Evolutionary conservation across 192 early-diverging fungal genomes (phyloP).

Genomic region (Coemansia erecta): DNA sequence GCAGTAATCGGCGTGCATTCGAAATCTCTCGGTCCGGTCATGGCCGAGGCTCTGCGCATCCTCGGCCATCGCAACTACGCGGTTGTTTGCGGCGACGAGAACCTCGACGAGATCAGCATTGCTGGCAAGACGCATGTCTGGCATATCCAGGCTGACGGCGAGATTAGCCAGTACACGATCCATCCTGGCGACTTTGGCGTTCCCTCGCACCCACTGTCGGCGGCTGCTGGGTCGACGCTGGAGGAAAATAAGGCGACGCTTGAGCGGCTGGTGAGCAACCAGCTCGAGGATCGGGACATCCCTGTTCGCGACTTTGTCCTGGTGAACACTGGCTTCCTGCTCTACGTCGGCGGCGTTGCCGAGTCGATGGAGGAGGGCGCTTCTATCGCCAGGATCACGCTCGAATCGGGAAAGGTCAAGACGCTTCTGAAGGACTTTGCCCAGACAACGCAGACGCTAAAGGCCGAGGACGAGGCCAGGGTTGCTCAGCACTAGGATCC

Average conservation of each 20-base stretch:
- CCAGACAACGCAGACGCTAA: conserved; percentile 24
- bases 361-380: conserved; percentile 71
- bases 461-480: conserved; percentile 8
- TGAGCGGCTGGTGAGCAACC: conserved; percentile 60
- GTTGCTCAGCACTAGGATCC: background rate
- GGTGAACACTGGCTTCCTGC: conserved; percentile 78
- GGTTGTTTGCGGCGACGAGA: conserved; percentile 86
- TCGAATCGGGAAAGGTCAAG: conserved; percentile 69
- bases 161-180: conserved; percentile 61
- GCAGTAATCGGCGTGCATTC: conserved; percentile 88
- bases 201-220: conserved; percentile 60
- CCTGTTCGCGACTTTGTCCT: conserved; percentile 87
- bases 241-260: conserved; percentile 72
- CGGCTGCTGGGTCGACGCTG: conserved; percentile 68
- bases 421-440: conserved; percentile 61
- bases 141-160: conserved; percentile 63
- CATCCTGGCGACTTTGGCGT: conserved; percentile 84
- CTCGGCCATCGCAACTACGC: conserved; percentile 74
- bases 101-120: conserved; percentile 88
- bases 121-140: conserved; percentile 86
- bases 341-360: conserved; percentile 76
- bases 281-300: conserved; percentile 55
- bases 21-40: conserved; percentile 66
- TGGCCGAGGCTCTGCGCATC: conserved; percentile 78
- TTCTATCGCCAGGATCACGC: conserved; percentile 65